Conservation (phyloP, 495 filamentous ascomycete genomes). For the Neurospora sublineolata region DNA sequence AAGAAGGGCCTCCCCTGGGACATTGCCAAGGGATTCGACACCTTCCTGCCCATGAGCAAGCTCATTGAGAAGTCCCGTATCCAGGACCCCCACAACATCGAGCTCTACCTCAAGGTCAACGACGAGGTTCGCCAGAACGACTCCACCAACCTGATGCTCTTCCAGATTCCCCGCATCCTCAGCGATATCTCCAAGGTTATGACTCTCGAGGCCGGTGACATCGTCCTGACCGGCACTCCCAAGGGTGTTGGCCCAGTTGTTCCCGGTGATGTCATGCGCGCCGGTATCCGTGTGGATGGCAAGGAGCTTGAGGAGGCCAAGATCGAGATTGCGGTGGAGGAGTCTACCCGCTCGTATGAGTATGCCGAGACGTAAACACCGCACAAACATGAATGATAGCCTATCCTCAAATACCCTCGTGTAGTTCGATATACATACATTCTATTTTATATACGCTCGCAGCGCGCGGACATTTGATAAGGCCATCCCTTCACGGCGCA, state of each 20-base stretch:
- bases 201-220: constrained; percentile 82
- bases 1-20: constrained; percentile 94
- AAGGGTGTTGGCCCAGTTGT: constrained; percentile 87
- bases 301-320: constrained; percentile 75
- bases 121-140: constrained; percentile 64
- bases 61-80: constrained; percentile 67
- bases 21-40: constrained; percentile 94
- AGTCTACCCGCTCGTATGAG: constrained; percentile 43
- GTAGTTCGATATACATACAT: not conserved
- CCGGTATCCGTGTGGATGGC: constrained; percentile 69
- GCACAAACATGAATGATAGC: not conserved
- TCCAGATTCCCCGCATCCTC: constrained; percentile 73
- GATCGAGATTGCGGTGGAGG: constrained; percentile 74
- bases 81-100: constrained; percentile 76
- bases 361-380: constrained; percentile 48
- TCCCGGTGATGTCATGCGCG: constrained; percentile 80
- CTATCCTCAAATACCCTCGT: not conserved
- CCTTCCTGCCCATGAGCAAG: constrained; percentile 76
- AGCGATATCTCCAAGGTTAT: constrained; percentile 90
- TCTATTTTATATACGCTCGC: not conserved
- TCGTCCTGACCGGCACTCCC: constrained; percentile 89
- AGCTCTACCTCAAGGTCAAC: constrained; percentile 76
- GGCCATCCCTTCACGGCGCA: not conserved
- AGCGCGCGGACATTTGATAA: not conserved
- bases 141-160: constrained; percentile 82